Percentiles rank a stretch among this genome's conserved stretches.
These are phyloP conservation scores for Trapa incisa DNA, from an alignment of 345 rosid genomes.

Conservation along the genomic window DNA sequence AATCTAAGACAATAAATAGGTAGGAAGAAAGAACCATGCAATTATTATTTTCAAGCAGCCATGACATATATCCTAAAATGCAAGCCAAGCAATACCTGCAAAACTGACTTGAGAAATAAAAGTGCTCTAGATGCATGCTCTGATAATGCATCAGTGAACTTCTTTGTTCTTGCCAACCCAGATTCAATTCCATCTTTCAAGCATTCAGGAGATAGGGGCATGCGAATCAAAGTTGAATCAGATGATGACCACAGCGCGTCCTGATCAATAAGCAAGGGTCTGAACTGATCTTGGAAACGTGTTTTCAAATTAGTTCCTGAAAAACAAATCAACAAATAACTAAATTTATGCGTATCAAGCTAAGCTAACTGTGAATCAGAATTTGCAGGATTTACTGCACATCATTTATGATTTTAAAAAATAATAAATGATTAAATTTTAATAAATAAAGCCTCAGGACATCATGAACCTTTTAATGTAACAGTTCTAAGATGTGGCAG, in stretches of 20 bases:
- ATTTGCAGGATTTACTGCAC: neutral
- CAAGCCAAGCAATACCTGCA: slow-evolving; percentile 40
- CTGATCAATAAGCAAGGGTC: slow-evolving; percentile 70
- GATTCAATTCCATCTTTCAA: slow-evolving; percentile 64
- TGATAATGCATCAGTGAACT: slow-evolving; percentile 49
- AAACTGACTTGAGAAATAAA: slow-evolving; percentile 65
- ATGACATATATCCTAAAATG: neutral
- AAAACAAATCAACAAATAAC: slow-evolving; percentile 12
- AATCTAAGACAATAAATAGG: neutral
- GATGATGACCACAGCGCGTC: slow-evolving; percentile 51
- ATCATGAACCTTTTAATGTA: neutral
- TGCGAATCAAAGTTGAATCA: slow-evolving; percentile 75
- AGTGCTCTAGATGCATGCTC: slow-evolving; percentile 70
- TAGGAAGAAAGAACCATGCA: neutral
- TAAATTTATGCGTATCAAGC: neutral
- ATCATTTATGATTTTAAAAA: neutral
- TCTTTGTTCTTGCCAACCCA: slow-evolving; percentile 52
- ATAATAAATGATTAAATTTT: neutral
- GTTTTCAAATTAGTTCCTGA: slow-evolving; percentile 73
- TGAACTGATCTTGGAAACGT: slow-evolving; percentile 75
- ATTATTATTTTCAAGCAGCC: neutral
- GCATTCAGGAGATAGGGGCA: slow-evolving; percentile 73
- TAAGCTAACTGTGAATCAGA: neutral
- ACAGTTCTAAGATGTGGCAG: neutral
- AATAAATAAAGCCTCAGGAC: neutral